phyloP scores from a whole-genome alignment of 768 basidiomycete genomes.

The Phaeolepiota aurea region DNA sequence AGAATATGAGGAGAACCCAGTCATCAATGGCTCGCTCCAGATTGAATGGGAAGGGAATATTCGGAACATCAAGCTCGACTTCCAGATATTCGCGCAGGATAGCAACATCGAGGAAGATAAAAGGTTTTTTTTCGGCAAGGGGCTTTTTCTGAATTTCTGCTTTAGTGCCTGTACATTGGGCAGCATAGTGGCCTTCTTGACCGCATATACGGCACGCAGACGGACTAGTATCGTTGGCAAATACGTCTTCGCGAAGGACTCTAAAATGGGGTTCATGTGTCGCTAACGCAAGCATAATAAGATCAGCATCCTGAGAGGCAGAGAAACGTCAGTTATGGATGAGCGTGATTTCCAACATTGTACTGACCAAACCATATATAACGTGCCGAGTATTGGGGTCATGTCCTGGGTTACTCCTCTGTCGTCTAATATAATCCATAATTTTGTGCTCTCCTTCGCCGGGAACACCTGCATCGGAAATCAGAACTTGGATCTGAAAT shows the following conservation, averaged over 20 bases:
- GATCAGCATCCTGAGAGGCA: conserved; percentile 78
- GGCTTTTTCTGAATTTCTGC: conserved; percentile 62
- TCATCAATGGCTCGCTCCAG: conserved; percentile 98
- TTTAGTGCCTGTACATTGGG: conserved; percentile 83
- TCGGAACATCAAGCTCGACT: conserved; percentile 83
- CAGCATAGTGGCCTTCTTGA: conserved; percentile 90
- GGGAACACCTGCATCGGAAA: conserved; percentile 94
- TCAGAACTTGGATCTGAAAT: conserved; percentile 81
- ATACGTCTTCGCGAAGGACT: conserved; percentile 97
- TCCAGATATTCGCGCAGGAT: conserved; percentile 96
- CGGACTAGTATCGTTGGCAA: conserved; percentile 69
- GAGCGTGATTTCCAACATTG: too few species aligned
- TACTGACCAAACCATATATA: conserved; percentile 90
- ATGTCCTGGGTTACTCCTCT: conserved; percentile 79
- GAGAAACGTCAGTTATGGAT: neutral
- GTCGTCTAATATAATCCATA: conserved; percentile 95
- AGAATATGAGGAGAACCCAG: conserved; percentile 99
- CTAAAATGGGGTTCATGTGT: conserved; percentile 98
- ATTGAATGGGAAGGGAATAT: conserved; percentile 76
- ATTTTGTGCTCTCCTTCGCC: conserved; percentile 99
- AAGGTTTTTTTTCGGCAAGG: conserved; percentile 80
- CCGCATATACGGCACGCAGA: conserved; percentile 88
- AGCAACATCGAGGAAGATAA: conserved; percentile 98
- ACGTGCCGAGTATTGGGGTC: conserved; percentile 95
- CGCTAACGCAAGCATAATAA: conserved; percentile 96